Evolutionary conservation across 441 rosid genomes (phyloP).

Genomic region (Pelargonium fulgidum): DNA sequence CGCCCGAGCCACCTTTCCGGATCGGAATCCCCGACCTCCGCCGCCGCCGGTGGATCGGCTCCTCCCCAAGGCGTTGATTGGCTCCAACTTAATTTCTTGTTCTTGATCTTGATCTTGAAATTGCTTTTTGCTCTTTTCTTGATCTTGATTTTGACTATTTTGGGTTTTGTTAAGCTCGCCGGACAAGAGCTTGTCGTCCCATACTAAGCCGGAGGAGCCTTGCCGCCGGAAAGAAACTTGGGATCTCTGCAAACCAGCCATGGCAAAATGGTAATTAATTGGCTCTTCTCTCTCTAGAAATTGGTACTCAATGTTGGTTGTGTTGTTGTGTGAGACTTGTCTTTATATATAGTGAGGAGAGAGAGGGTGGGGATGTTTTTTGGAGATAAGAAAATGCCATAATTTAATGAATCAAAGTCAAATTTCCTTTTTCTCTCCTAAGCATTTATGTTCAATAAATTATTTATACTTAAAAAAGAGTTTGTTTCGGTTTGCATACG

Average conservation of each 20-base stretch:
- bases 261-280: not conserved
- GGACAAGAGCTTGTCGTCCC: not conserved
- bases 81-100: not conserved
- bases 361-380: too few relatives aligned
- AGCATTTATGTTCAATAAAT: too few relatives aligned
- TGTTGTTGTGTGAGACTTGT: too few relatives aligned
- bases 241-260: not conserved
- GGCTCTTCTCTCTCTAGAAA: too few relatives aligned
- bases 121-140: not conserved
- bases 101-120: conserved; percentile 1
- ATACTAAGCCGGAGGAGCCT: not conserved
- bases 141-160: not conserved
- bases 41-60: conserved; percentile 55
- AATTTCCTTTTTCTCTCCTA: too few relatives aligned
- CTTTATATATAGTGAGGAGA: too few relatives aligned
- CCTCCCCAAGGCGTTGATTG: not conserved
- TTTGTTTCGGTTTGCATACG: too few relatives aligned
- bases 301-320: too few relatives aligned
- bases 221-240: not conserved
- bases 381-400: too few relatives aligned
- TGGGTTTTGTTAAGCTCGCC: not conserved
- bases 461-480: too few relatives aligned
- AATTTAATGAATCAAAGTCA: too few relatives aligned
- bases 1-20: conserved; percentile 75
- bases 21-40: conserved; percentile 48